Percentiles rank a stretch among this genome's conserved stretches.
Evolutionary conservation across 495 filamentous ascomycete genomes (phyloP).

Genomic region (Thermothielavioides terrestris): DNA sequence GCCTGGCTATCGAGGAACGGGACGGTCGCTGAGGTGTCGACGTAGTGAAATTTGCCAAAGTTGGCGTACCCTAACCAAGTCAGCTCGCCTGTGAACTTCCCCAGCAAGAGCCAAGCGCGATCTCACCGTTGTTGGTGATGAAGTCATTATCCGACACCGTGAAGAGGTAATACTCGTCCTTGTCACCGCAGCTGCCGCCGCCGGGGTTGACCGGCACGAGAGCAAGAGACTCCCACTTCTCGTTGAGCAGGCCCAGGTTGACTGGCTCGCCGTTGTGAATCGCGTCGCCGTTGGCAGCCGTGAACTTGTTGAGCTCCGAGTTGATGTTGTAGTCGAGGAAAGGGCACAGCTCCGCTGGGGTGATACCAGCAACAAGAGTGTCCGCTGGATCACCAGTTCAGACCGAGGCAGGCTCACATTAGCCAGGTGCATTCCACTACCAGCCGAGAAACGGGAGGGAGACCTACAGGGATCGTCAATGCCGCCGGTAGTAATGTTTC

Average conservation of each 20-base stretch:
- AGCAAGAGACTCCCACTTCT: conserved; percentile 75
- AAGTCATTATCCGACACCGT: conserved; percentile 72
- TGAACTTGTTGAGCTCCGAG: conserved; percentile 55
- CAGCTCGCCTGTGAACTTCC: background rate
- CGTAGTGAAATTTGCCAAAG: conserved; percentile 50
- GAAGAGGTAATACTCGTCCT: conserved; percentile 61
- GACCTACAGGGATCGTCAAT: conserved; percentile 9
- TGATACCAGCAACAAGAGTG: conserved; percentile 35
- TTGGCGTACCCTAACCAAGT: conserved; percentile 49
- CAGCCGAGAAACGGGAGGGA: background rate
- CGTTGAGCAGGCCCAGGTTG: conserved; percentile 45
- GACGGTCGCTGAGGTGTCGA: conserved; percentile 47
- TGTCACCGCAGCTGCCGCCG: conserved; percentile 19
- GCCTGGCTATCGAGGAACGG: conserved; percentile 60
- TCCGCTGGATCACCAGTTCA: conserved; percentile 15
- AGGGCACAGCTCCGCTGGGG: conserved; percentile 55
- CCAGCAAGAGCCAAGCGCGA: background rate
- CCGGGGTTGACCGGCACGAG: conserved; percentile 51
- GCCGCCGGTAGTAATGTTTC: background rate
- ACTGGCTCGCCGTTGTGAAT: conserved; percentile 2
- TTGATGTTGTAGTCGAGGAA: conserved; percentile 71
- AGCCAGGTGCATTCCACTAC: no score
- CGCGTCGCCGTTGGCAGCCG: conserved; percentile 6
- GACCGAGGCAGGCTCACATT: no score
- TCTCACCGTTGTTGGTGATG: conserved; percentile 64